A percentile compares a stretch with the other conserved stretches of the same genome.
These are phyloP conservation scores for Asterionellopsis glacialis DNA, from an alignment of 108 stramenopile species.

Conservation along the genomic window DNA sequence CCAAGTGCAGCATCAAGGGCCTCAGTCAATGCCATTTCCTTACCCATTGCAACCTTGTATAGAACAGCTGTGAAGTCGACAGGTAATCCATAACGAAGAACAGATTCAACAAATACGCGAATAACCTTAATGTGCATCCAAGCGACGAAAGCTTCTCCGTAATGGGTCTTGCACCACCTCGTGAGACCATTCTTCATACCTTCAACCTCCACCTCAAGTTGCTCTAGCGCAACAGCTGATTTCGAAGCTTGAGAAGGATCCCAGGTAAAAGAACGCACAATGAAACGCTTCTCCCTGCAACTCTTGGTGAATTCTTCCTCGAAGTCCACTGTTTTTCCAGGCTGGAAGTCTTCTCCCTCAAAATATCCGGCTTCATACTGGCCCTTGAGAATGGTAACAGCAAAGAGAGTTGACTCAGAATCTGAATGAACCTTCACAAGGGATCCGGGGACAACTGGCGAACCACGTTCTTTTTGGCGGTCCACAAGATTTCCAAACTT, in stretches of 20 bases:
- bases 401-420: conserved; percentile 76
- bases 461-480: conserved; percentile 79
- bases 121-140: conserved; percentile 99
- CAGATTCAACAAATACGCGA: conserved; percentile 95
- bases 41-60: conserved; percentile 76
- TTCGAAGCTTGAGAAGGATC: conserved; percentile 80
- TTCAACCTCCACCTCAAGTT: conserved; percentile 84
- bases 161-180: conserved; percentile 97
- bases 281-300: conserved; percentile 89
- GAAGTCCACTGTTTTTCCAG: conserved; percentile 85
- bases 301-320: conserved; percentile 76
- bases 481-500: conserved; percentile 73
- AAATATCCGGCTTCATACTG: conserved; percentile 92
- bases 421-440: conserved; percentile 70
- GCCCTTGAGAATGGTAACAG: conserved; percentile 88
- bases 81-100: conserved; percentile 94
- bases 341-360: conserved; percentile 83
- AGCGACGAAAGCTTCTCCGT: conserved; percentile 92
- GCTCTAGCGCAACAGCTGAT: conserved; percentile 70
- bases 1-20: conserved; percentile 80
- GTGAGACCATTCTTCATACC: conserved; percentile 82
- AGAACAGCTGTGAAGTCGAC: conserved; percentile 91
- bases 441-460: conserved; percentile 92
- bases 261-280: conserved; percentile 83
- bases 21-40: conserved; percentile 55